Evolutionary conservation across 352 stramenopile species (phyloP).

Genomic region (Globisporangium emineosum): DNA sequence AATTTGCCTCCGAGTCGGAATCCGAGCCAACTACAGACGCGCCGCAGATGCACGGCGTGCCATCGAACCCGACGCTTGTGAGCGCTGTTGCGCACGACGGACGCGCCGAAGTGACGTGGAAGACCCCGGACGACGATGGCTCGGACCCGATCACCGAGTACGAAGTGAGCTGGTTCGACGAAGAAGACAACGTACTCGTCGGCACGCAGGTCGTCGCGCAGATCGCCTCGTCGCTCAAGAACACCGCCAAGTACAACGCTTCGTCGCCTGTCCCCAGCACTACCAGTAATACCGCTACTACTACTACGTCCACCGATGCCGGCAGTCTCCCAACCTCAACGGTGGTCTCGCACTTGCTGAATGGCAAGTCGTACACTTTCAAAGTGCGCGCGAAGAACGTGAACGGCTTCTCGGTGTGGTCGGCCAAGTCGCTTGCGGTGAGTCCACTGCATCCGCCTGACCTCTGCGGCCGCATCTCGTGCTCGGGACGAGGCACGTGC

Average conservation of each 20-base stretch:
- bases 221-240: constrained; percentile 19
- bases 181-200: constrained; percentile 35
- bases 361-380: constrained; percentile 66
- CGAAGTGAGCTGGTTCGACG: constrained; percentile 61
- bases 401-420: constrained; percentile 66
- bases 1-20: neutral
- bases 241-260: constrained; percentile 9
- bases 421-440: constrained; percentile 66
- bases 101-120: constrained; percentile 58
- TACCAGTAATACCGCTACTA: neutral
- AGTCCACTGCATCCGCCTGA: constrained; percentile 68
- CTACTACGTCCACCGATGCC: neutral
- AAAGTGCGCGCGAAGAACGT: constrained; percentile 66
- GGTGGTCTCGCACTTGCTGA: constrained; percentile 45
- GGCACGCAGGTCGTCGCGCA: constrained; percentile 39
- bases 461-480: constrained; percentile 58
- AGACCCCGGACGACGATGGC: constrained; percentile 60
- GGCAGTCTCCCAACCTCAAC: constrained; percentile 32
- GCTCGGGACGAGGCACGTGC: constrained; percentile 62
- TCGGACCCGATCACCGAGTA: constrained; percentile 56
- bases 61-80: constrained; percentile 60
- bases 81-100: constrained; percentile 49
- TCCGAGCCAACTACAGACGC: constrained; percentile 2
- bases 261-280: constrained; percentile 9
- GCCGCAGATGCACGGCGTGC: constrained; percentile 47